These are phyloP conservation scores for Trichoderma gamsii DNA, from an alignment of 495 filamentous ascomycete genomes.

Conservation along the genomic window DNA sequence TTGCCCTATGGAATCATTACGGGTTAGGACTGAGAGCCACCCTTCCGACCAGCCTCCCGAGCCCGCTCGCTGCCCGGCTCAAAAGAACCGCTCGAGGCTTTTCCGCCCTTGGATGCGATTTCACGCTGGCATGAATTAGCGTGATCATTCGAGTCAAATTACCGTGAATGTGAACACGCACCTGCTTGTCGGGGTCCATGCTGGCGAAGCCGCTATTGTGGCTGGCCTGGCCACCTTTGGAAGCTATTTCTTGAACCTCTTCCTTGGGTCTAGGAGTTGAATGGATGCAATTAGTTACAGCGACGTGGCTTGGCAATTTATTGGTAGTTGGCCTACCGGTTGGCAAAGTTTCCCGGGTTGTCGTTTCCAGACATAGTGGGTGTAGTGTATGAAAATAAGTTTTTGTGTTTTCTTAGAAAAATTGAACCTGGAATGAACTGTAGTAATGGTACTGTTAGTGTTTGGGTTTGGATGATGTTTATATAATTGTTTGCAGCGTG, in stretches of 20 bases:
- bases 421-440: no score
- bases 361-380: constrained; percentile 7
- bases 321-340: constrained; percentile 31
- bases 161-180: constrained; percentile 24
- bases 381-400: not conserved
- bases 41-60: constrained; percentile 42
- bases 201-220: constrained; percentile 32
- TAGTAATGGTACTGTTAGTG: no score
- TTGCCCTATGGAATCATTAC: no score
- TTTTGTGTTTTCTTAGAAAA: not conserved
- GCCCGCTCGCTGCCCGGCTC: constrained; percentile 40
- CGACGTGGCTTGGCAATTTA: not conserved
- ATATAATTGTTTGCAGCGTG: no score
- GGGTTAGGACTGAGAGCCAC: constrained; percentile 24
- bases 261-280: not conserved
- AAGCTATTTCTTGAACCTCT: constrained; percentile 47
- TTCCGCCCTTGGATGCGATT: constrained; percentile 49
- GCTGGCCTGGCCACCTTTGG: constrained; percentile 44
- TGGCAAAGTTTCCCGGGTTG: constrained; percentile 60
- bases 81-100: constrained; percentile 44
- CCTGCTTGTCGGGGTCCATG: constrained; percentile 46
- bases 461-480: no score
- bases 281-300: no score
- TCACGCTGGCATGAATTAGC: constrained; percentile 24
- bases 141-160: no score